Base-by-base conservation (phyloP, 192 early-diverging fungal species). In the Coemansia sp. region DNA sequence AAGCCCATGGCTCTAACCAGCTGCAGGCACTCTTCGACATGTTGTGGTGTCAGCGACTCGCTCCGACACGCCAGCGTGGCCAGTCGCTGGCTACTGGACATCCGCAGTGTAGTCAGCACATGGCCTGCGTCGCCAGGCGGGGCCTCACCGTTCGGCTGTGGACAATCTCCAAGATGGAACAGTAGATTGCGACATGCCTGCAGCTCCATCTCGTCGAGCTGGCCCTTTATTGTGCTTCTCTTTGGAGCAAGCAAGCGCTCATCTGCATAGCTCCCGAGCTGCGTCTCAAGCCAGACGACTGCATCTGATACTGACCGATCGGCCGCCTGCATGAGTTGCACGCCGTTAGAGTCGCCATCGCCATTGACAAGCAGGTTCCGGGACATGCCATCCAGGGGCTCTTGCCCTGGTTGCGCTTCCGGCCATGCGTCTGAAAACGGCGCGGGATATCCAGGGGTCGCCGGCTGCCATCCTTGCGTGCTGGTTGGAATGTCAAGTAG, bases 1-100 rank as follows among this genome's bases (percentile, higher is more conserved):
- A 82, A 80, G 1, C 90, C 90, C 64, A 88, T 60, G 9, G 85
- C 66, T 1, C 11, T 16, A 11, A 91, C 52, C 18, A 90, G 82
- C 19, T 65, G 32, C 52, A 69, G 68, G 53, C 86, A 88, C 9
- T 89, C 79, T 3, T 64, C 47, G 7, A 80, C 62, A 62, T 88
- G 71, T 7, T 73, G 52, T 0, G 71, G 47, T 9, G 87, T 87
- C n/a, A 92, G 69, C 2, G 71, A 63, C 48, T 85, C 65, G 18
- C 77, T 66, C 21, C 89, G 86, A 9, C 87, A 85, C 15, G 75
- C 77, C 63, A 87, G 66, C 32, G 73, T 65, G 8, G 40, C 52
- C 23, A 76, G 56, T 39, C 79, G 74, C 52, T 76, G 74, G 7
- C 41, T 40, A 56, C 50, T 67, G 52, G 64, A 47, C 26, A 16